A percentile compares a stretch with the other conserved stretches of the same genome.
phyloP scores from a whole-genome alignment of 805 yeast species.

The Blastobotrys attinorum region DNA sequence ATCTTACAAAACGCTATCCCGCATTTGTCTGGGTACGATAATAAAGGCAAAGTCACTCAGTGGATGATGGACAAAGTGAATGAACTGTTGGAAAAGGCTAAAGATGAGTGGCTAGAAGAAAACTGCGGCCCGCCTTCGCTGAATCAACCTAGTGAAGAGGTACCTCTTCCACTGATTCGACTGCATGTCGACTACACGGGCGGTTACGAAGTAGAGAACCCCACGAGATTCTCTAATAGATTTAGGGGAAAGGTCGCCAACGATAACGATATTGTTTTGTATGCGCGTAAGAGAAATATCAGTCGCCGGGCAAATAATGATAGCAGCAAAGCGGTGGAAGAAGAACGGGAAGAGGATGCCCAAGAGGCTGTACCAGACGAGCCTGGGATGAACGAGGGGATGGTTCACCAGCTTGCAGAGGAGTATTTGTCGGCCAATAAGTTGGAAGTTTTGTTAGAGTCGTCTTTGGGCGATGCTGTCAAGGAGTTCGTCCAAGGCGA shows the following conservation, averaged over 20 bases:
- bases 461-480: constrained; percentile 67
- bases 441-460: constrained; percentile 62
- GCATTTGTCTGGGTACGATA: constrained; percentile 46
- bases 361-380: constrained; percentile 17
- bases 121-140: constrained; percentile 11
- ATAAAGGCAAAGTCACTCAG: constrained; percentile 50
- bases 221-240: constrained; percentile 78
- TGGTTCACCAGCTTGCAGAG: constrained; percentile 56
- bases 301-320: background rate
- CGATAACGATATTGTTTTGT: constrained; percentile 74
- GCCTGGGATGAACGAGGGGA: constrained; percentile 35
- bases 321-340: background rate
- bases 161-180: constrained; percentile 77
- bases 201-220: constrained; percentile 86
- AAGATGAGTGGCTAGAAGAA: constrained; percentile 36
- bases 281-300: constrained; percentile 44
- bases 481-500: constrained; percentile 71
- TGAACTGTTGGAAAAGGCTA: constrained; percentile 52
- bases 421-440: constrained; percentile 55
- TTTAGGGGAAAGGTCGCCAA: constrained; percentile 91
- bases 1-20: constrained; percentile 45
- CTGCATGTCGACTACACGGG: constrained; percentile 83
- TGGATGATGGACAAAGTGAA: constrained; percentile 62
- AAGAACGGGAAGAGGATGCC: constrained; percentile 1
- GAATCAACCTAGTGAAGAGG: constrained; percentile 28